Base-by-base conservation (phyloP, 2,329 filamentous ascomycete species). In the Talaromyces sp. region DNA sequence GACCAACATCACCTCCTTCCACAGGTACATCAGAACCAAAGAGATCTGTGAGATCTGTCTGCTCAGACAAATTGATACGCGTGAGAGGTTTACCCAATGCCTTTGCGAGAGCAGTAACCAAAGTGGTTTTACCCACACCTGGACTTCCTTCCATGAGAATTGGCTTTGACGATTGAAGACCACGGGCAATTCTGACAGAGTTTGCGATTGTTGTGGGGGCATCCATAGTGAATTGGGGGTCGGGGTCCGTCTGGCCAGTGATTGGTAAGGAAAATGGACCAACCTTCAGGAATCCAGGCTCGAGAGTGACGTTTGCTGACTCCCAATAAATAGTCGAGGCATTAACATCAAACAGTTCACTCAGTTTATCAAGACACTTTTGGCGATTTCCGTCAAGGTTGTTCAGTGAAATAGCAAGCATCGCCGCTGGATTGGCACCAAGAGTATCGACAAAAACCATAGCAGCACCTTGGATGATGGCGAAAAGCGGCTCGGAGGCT, bases 11-110 rank as follows among this genome's bases (percentile, higher is more conserved):
- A 1, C 89, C 91, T n/a, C 91, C 92, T 74, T 97, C 94, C 3
- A 96, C 86, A 0, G 94, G 94, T 7, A 96, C 91, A 75, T 99
- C 94, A 0, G 93, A 96, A 54, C 94, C 94, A 70, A 99, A 99
- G 1, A 99, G 79, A 70, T 99, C 94, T 83, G 97, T 97, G 45
- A 99, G 77, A 72, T 99, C 94, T 0, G 95, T 99, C 74, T 99
- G 94, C 64, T 99, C 94, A 0, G 94, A 97, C 54, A 99, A 79
- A 67, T 99, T 99, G 74, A 99, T 97, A 64, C 94, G 84, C 0
- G 91, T 96, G 57, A 99, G 76, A 7, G 89, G 88, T 56, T 87
- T 87, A 4, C 92, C 91, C 58, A 90, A 88, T 3, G 87, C 86
- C 61, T 84, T 83, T 1, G 95, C 89, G 41, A 99, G 79, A 0